phyloP scores from a whole-genome alignment of 208 protist genomes.

The Leishmania guyanensis region DNA sequence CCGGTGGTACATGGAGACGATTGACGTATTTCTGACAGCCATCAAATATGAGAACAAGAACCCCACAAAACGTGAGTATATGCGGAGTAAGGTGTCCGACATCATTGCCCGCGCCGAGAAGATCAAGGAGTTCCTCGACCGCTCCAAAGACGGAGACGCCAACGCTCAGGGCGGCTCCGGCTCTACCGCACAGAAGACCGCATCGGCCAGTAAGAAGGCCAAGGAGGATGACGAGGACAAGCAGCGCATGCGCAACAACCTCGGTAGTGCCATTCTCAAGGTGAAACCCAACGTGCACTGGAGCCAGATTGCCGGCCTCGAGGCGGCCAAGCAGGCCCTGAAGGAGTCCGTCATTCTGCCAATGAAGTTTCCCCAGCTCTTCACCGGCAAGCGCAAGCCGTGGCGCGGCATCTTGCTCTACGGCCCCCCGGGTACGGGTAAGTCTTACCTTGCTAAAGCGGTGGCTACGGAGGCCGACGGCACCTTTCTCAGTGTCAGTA shows the following conservation, averaged over 20 bases:
- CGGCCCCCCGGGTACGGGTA: conserved; percentile 93
- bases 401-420: conserved; percentile 94
- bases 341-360: conserved; percentile 94
- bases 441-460: conserved; percentile 94
- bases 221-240: conserved; percentile 95
- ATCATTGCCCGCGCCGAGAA: conserved; percentile 96
- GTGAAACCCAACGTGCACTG: conserved; percentile 88
- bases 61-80: conserved; percentile 91
- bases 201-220: conserved; percentile 77
- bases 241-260: conserved; percentile 79
- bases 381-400: conserved; percentile 91
- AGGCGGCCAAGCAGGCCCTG: conserved; percentile 90
- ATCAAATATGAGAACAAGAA: conserved; percentile 97
- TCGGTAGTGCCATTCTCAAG: conserved; percentile 80
- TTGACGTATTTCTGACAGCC: conserved; percentile 95
- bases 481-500: conserved; percentile 94
- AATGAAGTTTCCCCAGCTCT: conserved; percentile 91
- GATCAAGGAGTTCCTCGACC: conserved; percentile 95
- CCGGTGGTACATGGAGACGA: conserved; percentile 92
- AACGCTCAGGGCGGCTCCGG: conserved; percentile 14
- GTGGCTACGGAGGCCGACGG: conserved; percentile 88
- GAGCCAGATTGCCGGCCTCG: conserved; percentile 91
- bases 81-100: conserved; percentile 91
- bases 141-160: conserved; percentile 68
- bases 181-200: conserved; percentile 67